Conservation (phyloP, 306 rosid genomes). For the Argentina anserina region DNA sequence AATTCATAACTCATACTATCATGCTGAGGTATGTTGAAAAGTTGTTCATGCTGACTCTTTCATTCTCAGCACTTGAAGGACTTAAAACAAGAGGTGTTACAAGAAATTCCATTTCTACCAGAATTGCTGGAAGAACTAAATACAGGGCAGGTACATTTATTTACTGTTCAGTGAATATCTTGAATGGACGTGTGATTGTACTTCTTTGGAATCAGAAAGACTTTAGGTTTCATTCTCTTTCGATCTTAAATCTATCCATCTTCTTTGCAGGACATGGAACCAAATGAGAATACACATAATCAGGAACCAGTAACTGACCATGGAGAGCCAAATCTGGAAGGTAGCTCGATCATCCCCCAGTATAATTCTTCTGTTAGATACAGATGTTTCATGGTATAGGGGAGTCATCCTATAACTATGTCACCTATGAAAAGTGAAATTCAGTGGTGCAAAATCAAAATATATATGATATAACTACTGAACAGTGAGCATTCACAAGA, state of each 20-base stretch:
- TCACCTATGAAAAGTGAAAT: neutral
- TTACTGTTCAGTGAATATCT: slow-evolving; percentile 13
- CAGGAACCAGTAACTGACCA: slow-evolving; percentile 28
- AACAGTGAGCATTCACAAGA: neutral
- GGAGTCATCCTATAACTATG: neutral
- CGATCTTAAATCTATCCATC: neutral
- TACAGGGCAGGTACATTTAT: slow-evolving; percentile 44
- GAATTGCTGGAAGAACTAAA: slow-evolving; percentile 49
- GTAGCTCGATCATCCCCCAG: slow-evolving; percentile 26
- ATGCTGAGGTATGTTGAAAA: neutral
- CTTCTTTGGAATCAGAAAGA: neutral
- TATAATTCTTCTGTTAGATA: neutral
- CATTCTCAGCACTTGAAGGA: slow-evolving; percentile 55
- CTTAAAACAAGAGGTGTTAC: slow-evolving; percentile 41
- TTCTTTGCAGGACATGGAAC: slow-evolving; percentile 48
- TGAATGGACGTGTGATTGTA: neutral
- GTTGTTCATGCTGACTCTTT: slow-evolving; percentile 31
- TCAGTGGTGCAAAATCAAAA: neutral
- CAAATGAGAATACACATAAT: slow-evolving; percentile 30
- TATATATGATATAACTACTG: neutral
- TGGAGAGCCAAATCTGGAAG: slow-evolving; percentile 38
- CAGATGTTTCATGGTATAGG: neutral
- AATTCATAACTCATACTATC: too few relatives aligned
- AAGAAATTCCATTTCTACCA: slow-evolving; percentile 55
- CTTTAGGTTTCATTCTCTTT: neutral